Evolutionary conservation across 805 yeast genomes (phyloP).

Genomic region (Kregervanrija delftensis): DNA sequence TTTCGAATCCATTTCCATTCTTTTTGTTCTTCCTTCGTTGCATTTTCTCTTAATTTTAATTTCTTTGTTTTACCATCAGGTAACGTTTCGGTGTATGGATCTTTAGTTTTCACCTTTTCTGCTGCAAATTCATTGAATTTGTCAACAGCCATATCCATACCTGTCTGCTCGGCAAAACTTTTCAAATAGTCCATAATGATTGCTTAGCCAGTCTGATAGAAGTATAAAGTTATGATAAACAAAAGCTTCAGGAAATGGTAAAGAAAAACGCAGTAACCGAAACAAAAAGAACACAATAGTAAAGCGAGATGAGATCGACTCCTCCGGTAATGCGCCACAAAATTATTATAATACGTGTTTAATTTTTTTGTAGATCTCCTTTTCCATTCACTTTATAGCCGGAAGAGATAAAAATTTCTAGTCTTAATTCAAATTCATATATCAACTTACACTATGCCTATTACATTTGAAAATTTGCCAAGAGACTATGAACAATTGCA

Average conservation of each 20-base stretch:
- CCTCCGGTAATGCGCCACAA: no score
- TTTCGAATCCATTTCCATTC: slow-evolving; percentile 68
- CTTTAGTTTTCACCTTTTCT: slow-evolving; percentile 52
- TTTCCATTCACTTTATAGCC: no score
- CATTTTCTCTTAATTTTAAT: slow-evolving; percentile 53
- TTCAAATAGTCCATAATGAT: background rate
- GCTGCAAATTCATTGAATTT: slow-evolving; percentile 62
- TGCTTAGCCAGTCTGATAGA: no score
- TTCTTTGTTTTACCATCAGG: slow-evolving; percentile 47
- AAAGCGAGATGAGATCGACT: no score
- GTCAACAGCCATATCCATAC: slow-evolving; percentile 33
- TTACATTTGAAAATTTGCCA: slow-evolving; percentile 28
- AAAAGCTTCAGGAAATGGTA: no score
- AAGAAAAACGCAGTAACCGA: no score
- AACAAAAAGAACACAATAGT: no score
- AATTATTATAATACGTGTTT: no score
- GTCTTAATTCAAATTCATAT: background rate
- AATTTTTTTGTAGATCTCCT: no score
- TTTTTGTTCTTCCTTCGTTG: slow-evolving; percentile 52
- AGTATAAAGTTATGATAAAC: no score
- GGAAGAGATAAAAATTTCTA: no score
- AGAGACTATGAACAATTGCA: slow-evolving; percentile 29
- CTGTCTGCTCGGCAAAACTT: slow-evolving; percentile 10
- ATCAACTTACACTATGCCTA: slow-evolving; percentile 15
- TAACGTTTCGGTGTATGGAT: slow-evolving; percentile 55